Evolutionary conservation across 1,284 basidiomycete genomes (phyloP).

Genomic region (Dichomitus squalens): DNA sequence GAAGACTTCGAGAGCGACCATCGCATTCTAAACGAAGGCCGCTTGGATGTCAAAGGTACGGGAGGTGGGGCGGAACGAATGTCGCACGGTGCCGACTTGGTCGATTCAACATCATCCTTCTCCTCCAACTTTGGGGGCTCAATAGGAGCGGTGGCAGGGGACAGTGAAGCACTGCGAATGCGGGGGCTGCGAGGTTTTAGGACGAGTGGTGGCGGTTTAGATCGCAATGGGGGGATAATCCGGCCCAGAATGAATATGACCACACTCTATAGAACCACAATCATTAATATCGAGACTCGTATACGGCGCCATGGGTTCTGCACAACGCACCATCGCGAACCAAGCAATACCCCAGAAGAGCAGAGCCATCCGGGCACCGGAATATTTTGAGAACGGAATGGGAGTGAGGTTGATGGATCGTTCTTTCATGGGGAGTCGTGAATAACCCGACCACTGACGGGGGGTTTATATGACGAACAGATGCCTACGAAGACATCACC

Average conservation of each 20-base stretch:
- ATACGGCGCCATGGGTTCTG: background rate
- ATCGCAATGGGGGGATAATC: conserved; percentile 7
- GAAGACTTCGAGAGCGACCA: conserved; percentile 14
- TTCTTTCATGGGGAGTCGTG: conserved; percentile 10
- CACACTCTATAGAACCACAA: conserved; percentile 11
- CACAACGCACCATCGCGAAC: conserved; percentile 3
- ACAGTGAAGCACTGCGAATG: background rate
- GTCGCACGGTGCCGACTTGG: background rate
- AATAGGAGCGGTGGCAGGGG: background rate
- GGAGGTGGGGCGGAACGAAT: background rate
- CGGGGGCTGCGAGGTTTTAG: conserved; percentile 6
- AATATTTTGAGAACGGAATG: background rate
- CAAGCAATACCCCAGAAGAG: conserved; percentile 5
- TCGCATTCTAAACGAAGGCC: conserved; percentile 6
- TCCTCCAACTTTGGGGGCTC: background rate
- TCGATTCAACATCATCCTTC: conserved; percentile 3
- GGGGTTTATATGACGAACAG: conserved; percentile 3
- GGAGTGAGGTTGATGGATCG: background rate
- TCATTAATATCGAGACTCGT: background rate
- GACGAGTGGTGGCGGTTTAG: conserved; percentile 8
- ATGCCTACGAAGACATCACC: conserved; percentile 5
- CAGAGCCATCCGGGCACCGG: background rate
- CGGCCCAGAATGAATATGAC: conserved; percentile 14
- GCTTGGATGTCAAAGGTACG: background rate
- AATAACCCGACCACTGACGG: background rate